Conservation (phyloP, 2,329 filamentous ascomycete genomes). For the Trichoderma afroharzianum region DNA sequence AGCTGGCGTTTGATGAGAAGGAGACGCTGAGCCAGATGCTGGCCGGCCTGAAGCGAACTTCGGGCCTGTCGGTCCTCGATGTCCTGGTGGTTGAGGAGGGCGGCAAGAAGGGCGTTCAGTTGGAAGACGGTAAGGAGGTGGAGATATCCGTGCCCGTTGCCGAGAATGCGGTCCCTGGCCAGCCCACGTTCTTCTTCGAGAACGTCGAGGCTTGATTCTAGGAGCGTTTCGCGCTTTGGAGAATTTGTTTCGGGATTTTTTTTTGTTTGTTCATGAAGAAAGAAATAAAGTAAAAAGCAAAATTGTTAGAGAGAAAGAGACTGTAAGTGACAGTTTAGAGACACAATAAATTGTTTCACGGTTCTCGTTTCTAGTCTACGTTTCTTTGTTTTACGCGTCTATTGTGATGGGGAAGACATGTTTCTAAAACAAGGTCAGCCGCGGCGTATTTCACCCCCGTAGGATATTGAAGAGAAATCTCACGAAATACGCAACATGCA, state of each 20-base stretch:
- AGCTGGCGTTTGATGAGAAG: conserved; percentile 83
- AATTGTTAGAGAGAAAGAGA: conserved; percentile 1
- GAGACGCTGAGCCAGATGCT: conserved; percentile 74
- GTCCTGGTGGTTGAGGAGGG: conserved; percentile 69
- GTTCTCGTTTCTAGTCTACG: neutral
- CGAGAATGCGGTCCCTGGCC: conserved; percentile 74
- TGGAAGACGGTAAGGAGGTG: conserved; percentile 53
- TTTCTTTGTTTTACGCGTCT: neutral
- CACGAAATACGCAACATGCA: neutral
- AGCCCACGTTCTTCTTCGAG: conserved; percentile 79
- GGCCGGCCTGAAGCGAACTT: conserved; percentile 71
- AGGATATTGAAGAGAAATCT: neutral
- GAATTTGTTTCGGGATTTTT: neutral
- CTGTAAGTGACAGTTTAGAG: neutral
- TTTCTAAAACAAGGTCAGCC: neutral
- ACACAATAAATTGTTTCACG: conserved; percentile 3
- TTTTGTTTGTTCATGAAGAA: neutral
- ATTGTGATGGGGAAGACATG: neutral
- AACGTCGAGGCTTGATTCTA: conserved; percentile 57
- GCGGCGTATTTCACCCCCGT: neutral
- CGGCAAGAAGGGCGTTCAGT: conserved; percentile 58
- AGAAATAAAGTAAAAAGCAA: neutral
- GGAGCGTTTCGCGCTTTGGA: neutral
- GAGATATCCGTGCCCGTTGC: conserved; percentile 56
- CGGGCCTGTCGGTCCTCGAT: conserved; percentile 65